Evolutionary conservation across 2,329 filamentous ascomycete genomes (phyloP), one percentile per base, ranked within the genome.

Genomic region (Aspergillus aculeatus): DNA sequence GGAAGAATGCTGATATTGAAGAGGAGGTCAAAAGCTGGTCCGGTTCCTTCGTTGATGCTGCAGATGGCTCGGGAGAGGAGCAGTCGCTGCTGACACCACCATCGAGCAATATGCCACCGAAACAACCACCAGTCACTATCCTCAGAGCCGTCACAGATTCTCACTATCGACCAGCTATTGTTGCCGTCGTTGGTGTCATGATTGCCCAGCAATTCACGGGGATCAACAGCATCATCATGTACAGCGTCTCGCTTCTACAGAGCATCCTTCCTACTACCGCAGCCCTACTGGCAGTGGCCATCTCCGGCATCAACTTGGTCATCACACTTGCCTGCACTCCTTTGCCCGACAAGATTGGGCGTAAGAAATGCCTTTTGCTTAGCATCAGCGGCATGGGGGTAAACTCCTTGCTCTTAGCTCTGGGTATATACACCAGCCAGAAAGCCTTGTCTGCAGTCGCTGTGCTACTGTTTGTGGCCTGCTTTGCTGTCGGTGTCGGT

Each of bases 211-310:
- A 99, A 74, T 82, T 97, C 41, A 94, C 90, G 60, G 94, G 92
- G 50, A 94, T 98, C 79, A 98, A 99, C 83, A 94, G 90, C 60
- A 94, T 98, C 71, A 90, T 98, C 77, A 97, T 99, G 93, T 99
- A 99, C 77, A 96, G 93, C 2, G 95, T 98, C 5, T 92, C 91
- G 0, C 86, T 99, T 1, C 84, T 99, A 14, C 86, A 89, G 32
- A 87, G 87, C 63, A 84, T 98, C 1, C 84, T 99, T 0, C 89
- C 91, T 3, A 86, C 92, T 50, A 92, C 88, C 62, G 94, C 93
- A 0, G 89, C 89, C 0, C 79, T 96, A 1, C 83, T 99, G 55
- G 96, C 94, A 57, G 94, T 98, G 61, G 78, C 90, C 57, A 92
- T 98, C 60, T 96, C 92, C 0, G 83, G 87, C 12, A 85, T 96